Percentiles rank a stretch among this genome's conserved stretches.
phyloP scores from a whole-genome alignment of 352 stramenopile species.

The Aphanomyces cochlioides region DNA sequence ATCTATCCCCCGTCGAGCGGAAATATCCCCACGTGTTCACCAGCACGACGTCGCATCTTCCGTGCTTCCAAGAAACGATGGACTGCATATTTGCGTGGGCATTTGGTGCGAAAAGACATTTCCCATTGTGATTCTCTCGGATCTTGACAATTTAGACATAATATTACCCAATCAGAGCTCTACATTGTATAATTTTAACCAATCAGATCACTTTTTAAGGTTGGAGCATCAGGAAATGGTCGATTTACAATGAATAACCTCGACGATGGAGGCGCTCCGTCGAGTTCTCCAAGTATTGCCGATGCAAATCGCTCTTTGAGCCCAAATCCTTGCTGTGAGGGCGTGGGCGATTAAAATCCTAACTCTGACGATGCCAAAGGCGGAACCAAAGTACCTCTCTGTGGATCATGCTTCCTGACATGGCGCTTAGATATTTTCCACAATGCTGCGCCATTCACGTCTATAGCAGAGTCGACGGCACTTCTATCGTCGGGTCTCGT shows the following conservation, averaged over 20 bases:
- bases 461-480: constrained; percentile 22
- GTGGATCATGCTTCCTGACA: background rate
- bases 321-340: constrained; percentile 24
- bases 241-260: background rate
- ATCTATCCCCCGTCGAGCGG: no score
- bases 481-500: constrained; percentile 6
- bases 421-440: constrained; percentile 19
- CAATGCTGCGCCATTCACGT: constrained; percentile 26
- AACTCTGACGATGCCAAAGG: background rate
- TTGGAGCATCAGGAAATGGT: background rate
- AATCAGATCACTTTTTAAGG: background rate
- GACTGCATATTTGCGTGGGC: no score
- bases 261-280: background rate
- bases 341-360: background rate
- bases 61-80: no score
- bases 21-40: no score
- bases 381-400: constrained; percentile 23
- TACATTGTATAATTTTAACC: background rate
- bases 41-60: no score
- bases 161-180: background rate
- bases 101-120: no score
- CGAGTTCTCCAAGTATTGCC: constrained; percentile 28
- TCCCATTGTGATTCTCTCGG: no score
- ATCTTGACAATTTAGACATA: no score
- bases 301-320: constrained; percentile 27